Base-by-base conservation (phyloP, 106 monocot species). In the Apostasia ramifera region DNA sequence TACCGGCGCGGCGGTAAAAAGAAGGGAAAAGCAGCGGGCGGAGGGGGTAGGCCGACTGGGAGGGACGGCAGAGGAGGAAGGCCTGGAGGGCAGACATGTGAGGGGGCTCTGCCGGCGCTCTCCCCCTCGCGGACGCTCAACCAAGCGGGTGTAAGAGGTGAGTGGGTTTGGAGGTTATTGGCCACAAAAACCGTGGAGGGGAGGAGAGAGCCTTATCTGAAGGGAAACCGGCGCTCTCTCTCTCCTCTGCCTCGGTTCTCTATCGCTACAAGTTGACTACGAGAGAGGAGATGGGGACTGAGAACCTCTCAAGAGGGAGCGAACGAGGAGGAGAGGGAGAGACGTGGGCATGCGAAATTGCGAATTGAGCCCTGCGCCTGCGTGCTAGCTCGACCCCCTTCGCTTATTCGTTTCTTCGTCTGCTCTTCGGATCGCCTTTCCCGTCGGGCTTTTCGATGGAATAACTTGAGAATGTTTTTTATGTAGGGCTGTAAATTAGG, bases 81-180 rank as follows among this genome's bases (percentile, higher is more conserved):
- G 79, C 77, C 66, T 94, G 93, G 54, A 78, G 80, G 5, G 89
- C 74, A 38, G 84, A 64, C 89, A 94, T 94, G 83, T 26, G 74
- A 39, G 14, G 53, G 45, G 53, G 65, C 15, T 37, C 8, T 26
- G 41, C 60, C 60, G 41, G 57, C 3, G 57, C 41, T 41, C 4
- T 41, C 41, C 40, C 38, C 40, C 45, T 62, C 45, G n/a, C 38
- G 62, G 26, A 26, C 26, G 26, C 26, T 26, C 26, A 26, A 26
- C 44, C 45, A 4, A 8, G 62, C 8, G 62, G 26, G 48, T 15
- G 48, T 26, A 6, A 48, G 48, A 65, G 8, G 8, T 48, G 48
- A 37, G 48, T 48, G 47, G 65, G 48, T 48, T 48, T 65, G 26
- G 14, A 65, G 37, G 48, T 26, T 47, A 4, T 48, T 26, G 48